Evolutionary conservation across 495 filamentous ascomycete species (phyloP).

Genomic region (Apodospora peruviana): DNA sequence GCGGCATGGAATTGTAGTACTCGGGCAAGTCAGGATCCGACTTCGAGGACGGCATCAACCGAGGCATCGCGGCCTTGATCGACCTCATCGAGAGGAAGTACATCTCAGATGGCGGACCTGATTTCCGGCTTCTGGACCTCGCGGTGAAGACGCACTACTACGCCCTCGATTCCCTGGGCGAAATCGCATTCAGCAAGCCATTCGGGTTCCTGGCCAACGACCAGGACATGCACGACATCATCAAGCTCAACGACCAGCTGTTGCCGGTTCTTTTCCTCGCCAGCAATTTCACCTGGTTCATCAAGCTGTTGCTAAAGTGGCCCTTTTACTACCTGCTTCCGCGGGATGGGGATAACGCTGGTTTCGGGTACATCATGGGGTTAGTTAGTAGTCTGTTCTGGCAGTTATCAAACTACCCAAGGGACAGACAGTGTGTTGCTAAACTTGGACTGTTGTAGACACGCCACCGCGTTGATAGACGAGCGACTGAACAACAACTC

Average conservation of each 20-base stretch:
- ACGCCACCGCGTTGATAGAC: constrained; percentile 10
- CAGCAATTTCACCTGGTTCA: constrained; percentile 50
- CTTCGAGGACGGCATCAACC: constrained; percentile 44
- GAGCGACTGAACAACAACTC: constrained; percentile 18
- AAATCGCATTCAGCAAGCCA: constrained; percentile 57
- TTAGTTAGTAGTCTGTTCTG: constrained; percentile 5
- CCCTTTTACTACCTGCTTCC: constrained; percentile 15
- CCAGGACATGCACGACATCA: constrained; percentile 51
- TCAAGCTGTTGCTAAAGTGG: constrained; percentile 39
- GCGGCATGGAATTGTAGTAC: constrained; percentile 4
- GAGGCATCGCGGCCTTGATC: constrained; percentile 37
- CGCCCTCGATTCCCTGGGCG: constrained; percentile 60
- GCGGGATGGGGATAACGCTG: constrained; percentile 12
- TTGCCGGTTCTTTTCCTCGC: constrained; percentile 44
- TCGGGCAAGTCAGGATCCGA: constrained; percentile 36
- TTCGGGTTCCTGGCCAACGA: constrained; percentile 58
- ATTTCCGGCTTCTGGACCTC: constrained; percentile 41
- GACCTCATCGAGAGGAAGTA: constrained; percentile 41
- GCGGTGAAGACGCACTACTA: constrained; percentile 43
- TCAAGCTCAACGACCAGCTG: constrained; percentile 45
- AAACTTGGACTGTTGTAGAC: background rate
- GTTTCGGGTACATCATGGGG: constrained; percentile 13
- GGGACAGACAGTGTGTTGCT: too few species aligned
- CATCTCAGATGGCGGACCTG: constrained; percentile 35
- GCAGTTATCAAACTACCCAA: background rate